These are phyloP conservation scores for Alternaria brassicicola DNA, from an alignment of 2,329 filamentous ascomycete genomes.

Conservation along the genomic window DNA sequence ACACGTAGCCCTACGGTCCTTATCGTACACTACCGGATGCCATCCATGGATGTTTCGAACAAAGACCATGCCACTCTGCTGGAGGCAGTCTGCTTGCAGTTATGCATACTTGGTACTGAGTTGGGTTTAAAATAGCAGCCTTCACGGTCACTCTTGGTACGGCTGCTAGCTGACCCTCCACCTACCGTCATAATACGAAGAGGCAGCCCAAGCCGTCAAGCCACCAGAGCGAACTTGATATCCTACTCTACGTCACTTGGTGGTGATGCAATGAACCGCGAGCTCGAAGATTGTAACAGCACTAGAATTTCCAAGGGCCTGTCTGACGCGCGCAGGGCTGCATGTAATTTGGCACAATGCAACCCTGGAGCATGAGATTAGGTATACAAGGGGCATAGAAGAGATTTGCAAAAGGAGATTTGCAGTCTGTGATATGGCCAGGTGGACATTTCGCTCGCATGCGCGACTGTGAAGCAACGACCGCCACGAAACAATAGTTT, in stretches of 20 bases:
- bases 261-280: not conserved
- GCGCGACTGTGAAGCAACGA: not conserved
- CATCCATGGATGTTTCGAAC: not conserved
- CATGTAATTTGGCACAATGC: not conserved
- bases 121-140: conserved; percentile 1
- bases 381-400: conserved; percentile 10
- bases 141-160: not conserved
- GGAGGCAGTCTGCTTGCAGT: not conserved
- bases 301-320: not conserved
- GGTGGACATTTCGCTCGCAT: not conserved
- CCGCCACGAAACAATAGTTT: conserved; percentile 35
- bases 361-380: not conserved
- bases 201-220: not conserved
- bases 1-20: not conserved
- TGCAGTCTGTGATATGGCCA: not conserved
- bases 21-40: not conserved
- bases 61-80: not conserved
- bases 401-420: conserved; percentile 9
- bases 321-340: not conserved
- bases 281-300: not conserved
- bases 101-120: not conserved
- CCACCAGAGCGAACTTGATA: not conserved
- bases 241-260: not conserved
- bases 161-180: not conserved
- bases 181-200: not conserved